phyloP scores from a whole-genome alignment of 495 filamentous ascomycete species.

The Aspergillus sclerotiicarbonarius region DNA sequence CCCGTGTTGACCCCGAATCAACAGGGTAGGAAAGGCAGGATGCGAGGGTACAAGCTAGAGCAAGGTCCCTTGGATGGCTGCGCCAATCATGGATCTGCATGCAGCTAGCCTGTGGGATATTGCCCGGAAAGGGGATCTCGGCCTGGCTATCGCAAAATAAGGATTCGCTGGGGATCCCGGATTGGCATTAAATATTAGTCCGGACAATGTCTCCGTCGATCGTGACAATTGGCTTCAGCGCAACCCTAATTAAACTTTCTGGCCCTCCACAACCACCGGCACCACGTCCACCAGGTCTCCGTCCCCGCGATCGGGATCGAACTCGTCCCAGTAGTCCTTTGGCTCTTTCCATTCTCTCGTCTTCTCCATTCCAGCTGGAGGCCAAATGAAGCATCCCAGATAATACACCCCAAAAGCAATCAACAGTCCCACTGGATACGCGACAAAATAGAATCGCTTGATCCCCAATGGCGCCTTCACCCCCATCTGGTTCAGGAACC shows the following conservation, averaged over 20 bases:
- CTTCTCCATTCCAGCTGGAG: slow-evolving; percentile 20
- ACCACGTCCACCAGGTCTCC: neutral
- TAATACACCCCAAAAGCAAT: slow-evolving; percentile 30
- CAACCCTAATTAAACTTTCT: neutral
- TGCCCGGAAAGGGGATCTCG: too few species aligned
- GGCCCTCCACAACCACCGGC: neutral
- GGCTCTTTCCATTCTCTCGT: slow-evolving; percentile 33
- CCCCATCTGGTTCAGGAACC: slow-evolving; percentile 38
- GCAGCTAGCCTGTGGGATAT: too few species aligned
- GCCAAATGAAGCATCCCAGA: slow-evolving; percentile 9
- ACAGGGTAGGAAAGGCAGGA: neutral
- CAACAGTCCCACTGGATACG: slow-evolving; percentile 31
- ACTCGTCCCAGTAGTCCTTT: slow-evolving; percentile 31
- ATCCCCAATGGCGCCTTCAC: slow-evolving; percentile 30
- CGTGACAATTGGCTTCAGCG: neutral
- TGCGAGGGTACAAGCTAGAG: neutral
- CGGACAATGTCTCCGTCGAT: too few species aligned
- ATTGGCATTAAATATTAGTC: too few species aligned
- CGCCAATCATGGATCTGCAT: neutral
- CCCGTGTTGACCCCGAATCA: too few species aligned
- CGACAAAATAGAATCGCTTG: slow-evolving; percentile 34
- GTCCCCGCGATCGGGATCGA: slow-evolving; percentile 9
- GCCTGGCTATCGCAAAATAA: too few species aligned
- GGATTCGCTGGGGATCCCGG: too few species aligned
- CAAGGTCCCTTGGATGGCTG: neutral